Base-by-base conservation (phyloP, 1,284 basidiomycete genomes). In the Trametes hirsuta region DNA sequence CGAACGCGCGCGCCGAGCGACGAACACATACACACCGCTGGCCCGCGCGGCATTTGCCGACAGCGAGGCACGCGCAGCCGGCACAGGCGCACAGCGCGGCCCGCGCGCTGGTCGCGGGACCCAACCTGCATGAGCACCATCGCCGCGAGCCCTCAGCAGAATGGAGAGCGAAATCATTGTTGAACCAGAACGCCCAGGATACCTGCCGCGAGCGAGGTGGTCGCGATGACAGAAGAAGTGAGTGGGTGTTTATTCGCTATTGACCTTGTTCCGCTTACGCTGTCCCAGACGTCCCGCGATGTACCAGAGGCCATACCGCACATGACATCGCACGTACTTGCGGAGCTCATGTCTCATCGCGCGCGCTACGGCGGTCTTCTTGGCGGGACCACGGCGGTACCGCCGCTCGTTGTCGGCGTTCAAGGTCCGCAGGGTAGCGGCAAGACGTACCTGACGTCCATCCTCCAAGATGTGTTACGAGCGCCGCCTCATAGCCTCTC, bases 371-470 rank as follows among this genome's bases (percentile, higher is more conserved):
- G 10, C 2, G 35, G 14, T 1, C 21, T 18, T 4, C 5, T 1
- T 3, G 44, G 4, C 1, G 0, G 6, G 24, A 9, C n/a, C 3
- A 8, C 30, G 8, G 30, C n/a, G 12, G 51, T 50, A 3, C 66
- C 74, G 15, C 88, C 90, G 4, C 76, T 93, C 18, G 87, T 92
- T 61, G 84, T 95, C 9, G 93, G 87, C 1, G 71, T 96, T 12
- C 94, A 96, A 76, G 94, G 94, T 0, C 93, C 94, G 0, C 94
- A 96, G 74, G 91, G 91, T 15, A 88, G 87, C 61, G 93, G 93
- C 39, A 94, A 94, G 78, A 88, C 93, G 0, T 90, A 82, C 72
- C 77, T 91, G 40, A 84, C 89, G 3, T 78, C 79, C 5, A 79
- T 77, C 37, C 77, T 93, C 24, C 80, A 81, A 25, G 68, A 79